phyloP scores from a whole-genome alignment of 2,329 filamentous ascomycete genomes.

The Ophiostoma novo-ulmi region DNA sequence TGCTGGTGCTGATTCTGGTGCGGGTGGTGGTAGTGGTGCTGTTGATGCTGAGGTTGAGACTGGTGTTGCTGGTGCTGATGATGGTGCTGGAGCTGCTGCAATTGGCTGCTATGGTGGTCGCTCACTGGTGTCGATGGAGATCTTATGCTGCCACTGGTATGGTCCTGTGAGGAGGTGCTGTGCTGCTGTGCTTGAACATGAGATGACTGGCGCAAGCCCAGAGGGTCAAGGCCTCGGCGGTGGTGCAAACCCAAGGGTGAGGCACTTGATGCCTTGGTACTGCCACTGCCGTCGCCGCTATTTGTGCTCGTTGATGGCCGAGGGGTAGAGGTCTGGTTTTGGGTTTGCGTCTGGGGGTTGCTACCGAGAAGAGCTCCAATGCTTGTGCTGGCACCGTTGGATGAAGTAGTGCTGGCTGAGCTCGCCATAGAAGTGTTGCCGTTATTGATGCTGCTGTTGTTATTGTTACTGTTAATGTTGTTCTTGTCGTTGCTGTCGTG shows the following conservation, averaged over 20 bases:
- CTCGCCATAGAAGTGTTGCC: not conserved
- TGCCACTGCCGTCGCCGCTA: slow-evolving; percentile 34
- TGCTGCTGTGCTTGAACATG: slow-evolving; percentile 39
- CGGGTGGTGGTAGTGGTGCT: not conserved
- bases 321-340: slow-evolving; percentile 28
- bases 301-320: slow-evolving; percentile 38
- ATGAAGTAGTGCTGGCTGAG: not conserved
- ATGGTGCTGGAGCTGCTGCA: slow-evolving; percentile 32
- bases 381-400: not conserved
- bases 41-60: not conserved
- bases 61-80: not conserved
- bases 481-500: not conserved
- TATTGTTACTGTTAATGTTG: not conserved
- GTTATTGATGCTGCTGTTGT: not conserved
- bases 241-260: slow-evolving; percentile 34
- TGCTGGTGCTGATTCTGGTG: not conserved
- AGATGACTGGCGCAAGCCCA: slow-evolving; percentile 39
- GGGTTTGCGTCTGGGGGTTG: not conserved
- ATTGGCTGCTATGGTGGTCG: slow-evolving; percentile 27
- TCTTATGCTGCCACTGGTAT: slow-evolving; percentile 22
- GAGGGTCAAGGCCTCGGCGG: slow-evolving; percentile 38
- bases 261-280: slow-evolving; percentile 8
- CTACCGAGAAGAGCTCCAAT: not conserved
- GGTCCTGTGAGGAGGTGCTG: slow-evolving; percentile 36
- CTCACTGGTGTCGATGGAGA: slow-evolving; percentile 12